A percentile compares a stretch with the other conserved stretches of the same genome.
These are phyloP conservation scores for Erodium texanum DNA, from an alignment of 441 rosid species.

Conservation along the genomic window DNA sequence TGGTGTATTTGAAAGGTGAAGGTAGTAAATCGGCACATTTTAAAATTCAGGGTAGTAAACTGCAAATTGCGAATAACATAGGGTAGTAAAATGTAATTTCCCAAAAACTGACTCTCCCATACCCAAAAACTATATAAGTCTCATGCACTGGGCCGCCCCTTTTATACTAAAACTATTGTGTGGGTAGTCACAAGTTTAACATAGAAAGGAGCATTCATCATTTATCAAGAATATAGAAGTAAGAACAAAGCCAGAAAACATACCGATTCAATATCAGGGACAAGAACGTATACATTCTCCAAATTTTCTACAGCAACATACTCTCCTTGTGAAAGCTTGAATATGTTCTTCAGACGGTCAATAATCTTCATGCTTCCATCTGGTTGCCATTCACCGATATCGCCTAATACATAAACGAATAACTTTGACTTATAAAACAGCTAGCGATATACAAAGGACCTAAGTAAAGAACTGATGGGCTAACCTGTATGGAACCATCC, in stretches of 20 bases:
- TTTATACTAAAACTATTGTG: no score
- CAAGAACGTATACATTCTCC: slow-evolving; percentile 64
- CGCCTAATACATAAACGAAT: slow-evolving; percentile 44
- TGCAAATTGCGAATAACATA: no score
- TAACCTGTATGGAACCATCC: slow-evolving; percentile 97
- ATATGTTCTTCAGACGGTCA: slow-evolving; percentile 88
- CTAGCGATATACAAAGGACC: background rate
- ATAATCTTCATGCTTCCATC: slow-evolving; percentile 91
- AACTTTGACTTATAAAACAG: slow-evolving; percentile 11
- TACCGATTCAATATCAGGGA: slow-evolving; percentile 62
- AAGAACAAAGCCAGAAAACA: slow-evolving; percentile 9
- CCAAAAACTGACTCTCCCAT: no score
- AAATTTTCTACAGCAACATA: slow-evolving; percentile 89
- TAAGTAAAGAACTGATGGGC: slow-evolving; percentile 8
- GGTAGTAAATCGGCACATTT: no score
- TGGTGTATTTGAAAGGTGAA: no score
- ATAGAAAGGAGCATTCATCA: no score
- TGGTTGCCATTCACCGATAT: slow-evolving; percentile 93
- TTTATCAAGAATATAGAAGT: background rate
- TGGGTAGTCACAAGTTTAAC: no score
- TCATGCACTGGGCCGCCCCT: no score
- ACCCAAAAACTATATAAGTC: no score
- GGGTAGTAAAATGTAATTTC: no score
- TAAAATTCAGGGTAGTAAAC: no score
- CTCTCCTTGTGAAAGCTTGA: slow-evolving; percentile 98